Conservation (phyloP, 225 moss, liverwort and hornwort species). For the Marchantia polymorpha region DNA sequence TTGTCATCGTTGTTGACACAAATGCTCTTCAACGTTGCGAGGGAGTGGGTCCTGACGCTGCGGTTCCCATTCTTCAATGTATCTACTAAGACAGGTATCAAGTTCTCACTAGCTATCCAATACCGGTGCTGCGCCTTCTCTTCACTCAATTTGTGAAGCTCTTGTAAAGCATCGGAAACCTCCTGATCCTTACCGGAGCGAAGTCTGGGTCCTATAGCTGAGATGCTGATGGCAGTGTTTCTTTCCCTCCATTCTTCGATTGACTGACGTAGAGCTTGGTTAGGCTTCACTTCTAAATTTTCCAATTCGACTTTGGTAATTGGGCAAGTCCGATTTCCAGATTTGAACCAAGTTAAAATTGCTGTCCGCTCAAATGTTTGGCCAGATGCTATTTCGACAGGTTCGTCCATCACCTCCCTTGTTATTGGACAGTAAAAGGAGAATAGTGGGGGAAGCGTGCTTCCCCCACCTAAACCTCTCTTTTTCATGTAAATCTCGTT, state of each 20-base stretch:
- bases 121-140: conserved; percentile 77
- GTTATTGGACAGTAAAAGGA: conserved; percentile 93
- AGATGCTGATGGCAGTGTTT: conserved; percentile 63
- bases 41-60: conserved; percentile 65
- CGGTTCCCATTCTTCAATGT: conserved; percentile 61
- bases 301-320: conserved; percentile 76
- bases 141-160: conserved; percentile 64
- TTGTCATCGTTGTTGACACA: conserved; percentile 70
- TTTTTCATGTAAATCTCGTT: conserved; percentile 61
- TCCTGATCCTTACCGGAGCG: conserved; percentile 51
- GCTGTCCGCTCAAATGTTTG: conserved; percentile 80
- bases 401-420: conserved; percentile 88
- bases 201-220: conserved; percentile 60
- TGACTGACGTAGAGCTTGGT: conserved; percentile 72
- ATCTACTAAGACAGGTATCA: conserved; percentile 60
- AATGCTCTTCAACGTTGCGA: conserved; percentile 73
- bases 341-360: conserved; percentile 80
- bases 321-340: conserved; percentile 75
- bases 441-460: conserved; percentile 66
- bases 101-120: conserved; percentile 89
- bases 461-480: conserved; percentile 53
- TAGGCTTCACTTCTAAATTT: conserved; percentile 68
- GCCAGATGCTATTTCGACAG: conserved; percentile 86
- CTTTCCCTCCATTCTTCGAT: conserved; percentile 94
- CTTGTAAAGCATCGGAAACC: conserved; percentile 56